Conservation (phyloP, 2,329 filamentous ascomycete species). For the Periconia sp. region DNA sequence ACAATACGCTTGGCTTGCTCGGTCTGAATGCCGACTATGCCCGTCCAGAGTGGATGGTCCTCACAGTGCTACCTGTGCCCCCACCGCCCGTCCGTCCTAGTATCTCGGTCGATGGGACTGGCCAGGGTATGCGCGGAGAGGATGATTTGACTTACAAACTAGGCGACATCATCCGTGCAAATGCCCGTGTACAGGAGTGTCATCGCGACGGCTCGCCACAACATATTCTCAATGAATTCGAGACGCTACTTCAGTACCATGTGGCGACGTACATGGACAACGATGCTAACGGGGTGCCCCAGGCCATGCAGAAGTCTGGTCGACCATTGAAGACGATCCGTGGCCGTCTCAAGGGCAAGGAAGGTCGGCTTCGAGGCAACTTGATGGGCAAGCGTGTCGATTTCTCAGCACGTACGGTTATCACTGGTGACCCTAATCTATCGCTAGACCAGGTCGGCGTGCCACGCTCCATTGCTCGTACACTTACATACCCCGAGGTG, state of each 20-base stretch:
- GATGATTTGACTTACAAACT: slow-evolving; percentile 99
- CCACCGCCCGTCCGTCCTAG: slow-evolving; percentile 95
- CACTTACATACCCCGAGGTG: slow-evolving; percentile 93
- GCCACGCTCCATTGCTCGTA: slow-evolving; percentile 88
- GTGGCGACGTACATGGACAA: slow-evolving; percentile 99
- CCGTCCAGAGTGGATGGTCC: slow-evolving; percentile 96
- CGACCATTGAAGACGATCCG: slow-evolving; percentile 96
- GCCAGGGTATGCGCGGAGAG: slow-evolving; percentile 90
- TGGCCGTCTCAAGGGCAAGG: slow-evolving; percentile 97
- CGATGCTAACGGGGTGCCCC: slow-evolving; percentile 93
- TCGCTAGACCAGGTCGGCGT: slow-evolving; percentile 98
- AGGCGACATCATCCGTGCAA: slow-evolving; percentile 96
- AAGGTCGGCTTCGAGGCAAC: slow-evolving; percentile 96
- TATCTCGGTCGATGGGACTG: slow-evolving; percentile 95
- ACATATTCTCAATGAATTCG: slow-evolving; percentile 90
- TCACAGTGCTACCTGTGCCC: slow-evolving; percentile 93
- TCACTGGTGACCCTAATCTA: slow-evolving; percentile 96
- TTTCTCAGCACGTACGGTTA: slow-evolving; percentile 99
- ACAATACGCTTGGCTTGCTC: slow-evolving; percentile 82
- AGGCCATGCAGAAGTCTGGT: slow-evolving; percentile 95
- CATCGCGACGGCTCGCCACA: slow-evolving; percentile 90
- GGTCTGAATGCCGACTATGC: slow-evolving; percentile 95
- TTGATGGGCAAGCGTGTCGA: slow-evolving; percentile 97
- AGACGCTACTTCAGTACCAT: slow-evolving; percentile 92
- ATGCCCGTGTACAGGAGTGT: slow-evolving; percentile 90